A percentile compares a stretch with the other conserved stretches of the same genome.
phyloP scores from a whole-genome alignment of 495 filamentous ascomycete genomes.

The Podospora conica region DNA sequence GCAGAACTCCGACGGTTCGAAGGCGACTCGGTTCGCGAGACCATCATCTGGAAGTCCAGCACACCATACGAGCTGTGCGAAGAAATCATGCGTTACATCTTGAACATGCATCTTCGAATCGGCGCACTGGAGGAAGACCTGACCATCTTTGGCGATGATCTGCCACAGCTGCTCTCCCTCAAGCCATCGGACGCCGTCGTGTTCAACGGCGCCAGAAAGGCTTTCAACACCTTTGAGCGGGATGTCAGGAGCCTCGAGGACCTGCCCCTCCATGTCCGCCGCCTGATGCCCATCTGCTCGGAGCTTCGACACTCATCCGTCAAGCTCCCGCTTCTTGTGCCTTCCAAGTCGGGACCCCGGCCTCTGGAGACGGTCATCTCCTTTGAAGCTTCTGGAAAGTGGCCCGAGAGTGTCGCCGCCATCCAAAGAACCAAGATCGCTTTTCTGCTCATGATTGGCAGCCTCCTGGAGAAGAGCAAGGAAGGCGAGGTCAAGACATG shows the following conservation, averaged over 20 bases:
- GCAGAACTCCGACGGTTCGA: slow-evolving; percentile 69
- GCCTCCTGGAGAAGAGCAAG: slow-evolving; percentile 53
- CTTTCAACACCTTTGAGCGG: slow-evolving; percentile 64
- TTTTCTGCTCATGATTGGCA: slow-evolving; percentile 76
- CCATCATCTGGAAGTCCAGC: slow-evolving; percentile 72
- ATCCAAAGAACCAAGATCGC: slow-evolving; percentile 93
- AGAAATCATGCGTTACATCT: slow-evolving; percentile 71
- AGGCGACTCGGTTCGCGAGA: slow-evolving; percentile 67
- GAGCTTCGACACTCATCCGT: slow-evolving; percentile 69
- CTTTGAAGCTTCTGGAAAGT: slow-evolving; percentile 88
- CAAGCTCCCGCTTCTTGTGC: slow-evolving; percentile 39
- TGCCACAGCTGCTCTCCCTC: slow-evolving; percentile 49
- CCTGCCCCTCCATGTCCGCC: slow-evolving; percentile 72
- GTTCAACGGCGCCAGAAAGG: slow-evolving; percentile 50
- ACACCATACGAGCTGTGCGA: slow-evolving; percentile 56
- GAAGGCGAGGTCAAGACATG: slow-evolving; percentile 48
- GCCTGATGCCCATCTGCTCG: slow-evolving; percentile 64
- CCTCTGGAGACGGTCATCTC: slow-evolving; percentile 67
- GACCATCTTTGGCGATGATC: slow-evolving; percentile 55
- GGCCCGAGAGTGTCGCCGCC: slow-evolving; percentile 84
- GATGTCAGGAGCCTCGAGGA: slow-evolving; percentile 69
- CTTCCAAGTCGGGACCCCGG: slow-evolving; percentile 28
- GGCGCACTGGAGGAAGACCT: slow-evolving; percentile 42
- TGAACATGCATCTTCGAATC: slow-evolving; percentile 54
- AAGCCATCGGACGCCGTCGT: slow-evolving; percentile 35